Base-by-base conservation (phyloP, 2,329 filamentous ascomycete species). In the Rutstroemia sydowiana region DNA sequence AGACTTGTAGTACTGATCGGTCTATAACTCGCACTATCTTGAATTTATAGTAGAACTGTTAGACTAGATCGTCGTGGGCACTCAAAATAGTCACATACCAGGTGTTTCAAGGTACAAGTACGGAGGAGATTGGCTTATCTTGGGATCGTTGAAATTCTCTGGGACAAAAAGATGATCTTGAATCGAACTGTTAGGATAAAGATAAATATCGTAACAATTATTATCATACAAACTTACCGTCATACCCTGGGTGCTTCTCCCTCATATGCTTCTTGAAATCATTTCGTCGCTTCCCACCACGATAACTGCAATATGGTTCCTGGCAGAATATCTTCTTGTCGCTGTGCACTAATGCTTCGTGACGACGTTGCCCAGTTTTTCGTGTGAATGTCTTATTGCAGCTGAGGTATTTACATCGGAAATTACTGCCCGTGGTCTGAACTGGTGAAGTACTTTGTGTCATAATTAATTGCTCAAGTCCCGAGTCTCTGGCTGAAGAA, bases 371-470 rank as follows among this genome's bases (percentile, higher is more conserved):
- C 37, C 48, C 48, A 10, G 48, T 51, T 11, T 34, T 42, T 45
- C 48, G 48, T 14, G 48, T 51, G 23, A 51, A 51, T 3, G 48
- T 51, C 20, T 51, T 45, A n/a, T 30, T 45, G 41, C 48, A 51
- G 45, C 48, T 41, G 23, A 39, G 20, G 18, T 51, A 51, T 36
- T 41, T 41, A 16, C 48, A 51, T 13, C 30, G 32, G 31, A 37
- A 51, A 13, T 23, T 9, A 30, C 36, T 36, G 23, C 45, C n/a
- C 8, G 37, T 10, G 37, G 13, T 9, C 26, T 37, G 32, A 28
- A 7, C 37, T 28, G 21, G 48, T 9, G 48, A 30, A 30, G 23
- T 31, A 21, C 13, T 36, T 14, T 39, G 23, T 1, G 31, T 26
- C 48, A 51, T 51, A n/a, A 9, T 51, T 18, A 21, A 37, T 9